Base-by-base conservation (phyloP, 1,139 yeast species). In the Sugiyamaella neomexicana region DNA sequence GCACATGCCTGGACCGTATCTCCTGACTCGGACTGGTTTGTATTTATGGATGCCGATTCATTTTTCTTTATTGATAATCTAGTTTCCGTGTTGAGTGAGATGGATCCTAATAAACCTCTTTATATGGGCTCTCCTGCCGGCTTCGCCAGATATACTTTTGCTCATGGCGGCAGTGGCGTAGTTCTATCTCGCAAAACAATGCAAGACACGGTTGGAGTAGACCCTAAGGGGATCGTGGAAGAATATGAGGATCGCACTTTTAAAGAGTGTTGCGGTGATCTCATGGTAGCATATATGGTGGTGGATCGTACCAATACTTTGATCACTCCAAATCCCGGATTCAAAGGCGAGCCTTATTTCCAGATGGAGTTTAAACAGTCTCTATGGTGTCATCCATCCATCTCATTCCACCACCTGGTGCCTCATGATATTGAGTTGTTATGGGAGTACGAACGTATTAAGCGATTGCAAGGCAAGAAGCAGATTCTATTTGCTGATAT, bases 161-260 rank as follows among this genome's bases (percentile, higher is more conserved):
- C 72, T 2, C 72, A 70, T 48, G 74, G 75, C 7, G 75, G 74
- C 2, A 62, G 72, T 8, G 75, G 72, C 1, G 69, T 70, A 1
- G 68, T 70, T 5, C 53, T 71, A 5, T 69, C 73, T 5, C 60
- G 64, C 1, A 68, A 58, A 8, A 68, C 72, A 2, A 58, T 70
- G 66, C 61, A 63, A 41, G 55, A 55, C 32, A 62, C 58, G 7
- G 49, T 46, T 1, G 55, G 59, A 2, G 49, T 29, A 5, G 42
- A 55, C 12, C 58, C 59, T 25, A 55, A 60, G n/a, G 55, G 56
- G 39, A 52, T 55, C 16, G 55, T 51, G n/a, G 34, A 49, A n/a
- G 50, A 58, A 46, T 65, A 66, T 50, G 71, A 69, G 34, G 54
- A 60, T 16, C 52, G 55, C 13, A 62, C 72, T 1, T 58, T 62